Percentiles rank a stretch among this genome's conserved stretches.
Evolutionary conservation across 495 filamentous ascomycete species (phyloP).

Genomic region (Geopyxis carbonaria): DNA sequence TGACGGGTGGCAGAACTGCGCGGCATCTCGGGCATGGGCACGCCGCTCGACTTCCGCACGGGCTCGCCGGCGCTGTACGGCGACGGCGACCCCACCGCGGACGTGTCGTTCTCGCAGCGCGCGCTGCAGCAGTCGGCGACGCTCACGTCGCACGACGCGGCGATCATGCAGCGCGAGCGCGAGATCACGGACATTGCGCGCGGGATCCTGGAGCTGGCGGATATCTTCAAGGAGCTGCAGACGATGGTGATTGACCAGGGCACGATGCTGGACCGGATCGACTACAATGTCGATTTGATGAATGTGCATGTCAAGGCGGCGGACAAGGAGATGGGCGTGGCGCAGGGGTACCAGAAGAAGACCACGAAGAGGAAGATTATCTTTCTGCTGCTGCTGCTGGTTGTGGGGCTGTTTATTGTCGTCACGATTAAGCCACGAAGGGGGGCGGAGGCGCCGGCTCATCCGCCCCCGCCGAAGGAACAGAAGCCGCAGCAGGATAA

Average conservation of each 20-base stretch:
- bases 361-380: slow-evolving; percentile 83
- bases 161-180: slow-evolving; percentile 81
- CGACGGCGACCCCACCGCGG: slow-evolving; percentile 34
- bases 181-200: slow-evolving; percentile 97
- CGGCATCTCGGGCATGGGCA: slow-evolving; percentile 49
- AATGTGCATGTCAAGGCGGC: slow-evolving; percentile 73
- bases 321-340: slow-evolving; percentile 76
- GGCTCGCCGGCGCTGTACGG: slow-evolving; percentile 27
- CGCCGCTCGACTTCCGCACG: slow-evolving; percentile 38
- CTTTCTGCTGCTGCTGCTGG: slow-evolving; percentile 62
- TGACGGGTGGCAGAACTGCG: slow-evolving; percentile 52
- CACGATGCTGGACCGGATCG: slow-evolving; percentile 91
- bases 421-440: slow-evolving; percentile 66
- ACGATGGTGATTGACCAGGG: slow-evolving; percentile 97
- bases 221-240: slow-evolving; percentile 92
- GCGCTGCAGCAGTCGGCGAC: slow-evolving; percentile 56
- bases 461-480: slow-evolving; percentile 12
- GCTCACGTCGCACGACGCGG: slow-evolving; percentile 60
- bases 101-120: slow-evolving; percentile 79
- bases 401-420: slow-evolving; percentile 74
- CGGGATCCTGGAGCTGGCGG: slow-evolving; percentile 88
- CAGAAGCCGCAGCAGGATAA: neutral
- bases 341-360: slow-evolving; percentile 69
- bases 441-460: slow-evolving; percentile 9
- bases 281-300: slow-evolving; percentile 96